phyloP scores from a whole-genome alignment of 352 stramenopile species.

The Globisporangium alternatum region DNA sequence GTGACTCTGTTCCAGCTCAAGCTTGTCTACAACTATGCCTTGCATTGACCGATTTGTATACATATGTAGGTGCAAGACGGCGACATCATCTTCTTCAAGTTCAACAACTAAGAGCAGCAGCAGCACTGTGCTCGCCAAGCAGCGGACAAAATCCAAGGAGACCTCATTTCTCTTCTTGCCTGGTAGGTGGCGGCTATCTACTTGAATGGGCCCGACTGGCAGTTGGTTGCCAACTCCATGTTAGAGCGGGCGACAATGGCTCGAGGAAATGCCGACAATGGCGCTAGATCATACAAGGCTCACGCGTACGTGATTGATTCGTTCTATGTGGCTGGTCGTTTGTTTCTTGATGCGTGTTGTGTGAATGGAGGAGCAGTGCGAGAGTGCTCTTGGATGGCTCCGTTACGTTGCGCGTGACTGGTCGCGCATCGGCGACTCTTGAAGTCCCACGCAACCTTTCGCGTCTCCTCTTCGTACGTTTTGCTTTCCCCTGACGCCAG shows the following conservation, averaged over 20 bases:
- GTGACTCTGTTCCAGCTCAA: neutral
- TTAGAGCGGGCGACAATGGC: neutral
- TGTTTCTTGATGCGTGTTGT: neutral
- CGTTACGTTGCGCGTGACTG: conserved; percentile 2
- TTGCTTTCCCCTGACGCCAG: neutral
- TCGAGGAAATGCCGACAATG: neutral
- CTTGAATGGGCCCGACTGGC: neutral
- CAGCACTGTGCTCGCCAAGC: neutral
- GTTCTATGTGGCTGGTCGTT: neutral
- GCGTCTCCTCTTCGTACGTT: neutral
- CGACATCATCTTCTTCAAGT: conserved; percentile 92
- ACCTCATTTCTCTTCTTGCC: neutral
- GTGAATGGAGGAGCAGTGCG: neutral
- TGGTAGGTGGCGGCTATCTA: neutral
- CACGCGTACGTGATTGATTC: neutral
- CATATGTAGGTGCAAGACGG: conserved; percentile 60
- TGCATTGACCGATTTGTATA: neutral
- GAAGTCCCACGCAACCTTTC: conserved; percentile 11
- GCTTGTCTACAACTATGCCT: neutral
- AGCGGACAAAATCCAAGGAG: neutral
- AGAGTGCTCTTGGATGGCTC: neutral
- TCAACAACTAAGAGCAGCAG: conserved; percentile 78
- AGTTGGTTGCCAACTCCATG: neutral
- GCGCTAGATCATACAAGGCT: neutral
- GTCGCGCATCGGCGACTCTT: conserved; percentile 6